Evolutionary conservation across 176 grass and related monocot species (phyloP).

Genomic region (Avena eriantha): DNA sequence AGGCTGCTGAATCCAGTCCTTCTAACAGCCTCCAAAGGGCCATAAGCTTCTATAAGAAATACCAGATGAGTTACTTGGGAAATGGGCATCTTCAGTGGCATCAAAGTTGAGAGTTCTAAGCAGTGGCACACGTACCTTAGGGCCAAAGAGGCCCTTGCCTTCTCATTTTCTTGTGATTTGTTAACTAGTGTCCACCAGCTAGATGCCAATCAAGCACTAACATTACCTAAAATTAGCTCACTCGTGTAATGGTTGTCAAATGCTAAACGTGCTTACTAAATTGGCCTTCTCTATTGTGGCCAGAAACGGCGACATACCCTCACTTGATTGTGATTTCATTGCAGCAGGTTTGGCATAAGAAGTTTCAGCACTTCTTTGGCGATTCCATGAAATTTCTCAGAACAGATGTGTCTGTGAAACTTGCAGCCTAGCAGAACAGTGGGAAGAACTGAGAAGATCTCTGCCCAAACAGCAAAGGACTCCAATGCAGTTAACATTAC

Average conservation of each 20-base stretch:
- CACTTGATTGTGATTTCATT: background rate
- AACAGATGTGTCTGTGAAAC: background rate
- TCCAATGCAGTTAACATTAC: background rate
- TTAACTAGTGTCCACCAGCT: constrained; percentile 6
- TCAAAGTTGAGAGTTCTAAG: background rate
- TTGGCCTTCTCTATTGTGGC: background rate
- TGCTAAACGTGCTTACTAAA: background rate
- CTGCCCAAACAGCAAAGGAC: constrained; percentile 1
- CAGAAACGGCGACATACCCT: background rate
- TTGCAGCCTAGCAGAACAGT: background rate
- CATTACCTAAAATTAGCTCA: background rate
- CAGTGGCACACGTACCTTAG: background rate
- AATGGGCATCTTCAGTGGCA: constrained; percentile 7
- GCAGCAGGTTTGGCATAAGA: constrained; percentile 4
- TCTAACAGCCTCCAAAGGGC: background rate
- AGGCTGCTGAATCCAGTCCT: background rate
- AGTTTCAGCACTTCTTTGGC: background rate
- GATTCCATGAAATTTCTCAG: background rate
- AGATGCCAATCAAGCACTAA: background rate
- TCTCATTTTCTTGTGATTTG: constrained; percentile 12
- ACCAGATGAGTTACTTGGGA: background rate
- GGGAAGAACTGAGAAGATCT: background rate
- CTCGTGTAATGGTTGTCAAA: background rate
- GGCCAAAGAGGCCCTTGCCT: background rate
- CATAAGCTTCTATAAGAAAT: constrained; percentile 23